Evolutionary conservation across 768 basidiomycete species (phyloP).

Genomic region (Lentinula aciculospora): DNA sequence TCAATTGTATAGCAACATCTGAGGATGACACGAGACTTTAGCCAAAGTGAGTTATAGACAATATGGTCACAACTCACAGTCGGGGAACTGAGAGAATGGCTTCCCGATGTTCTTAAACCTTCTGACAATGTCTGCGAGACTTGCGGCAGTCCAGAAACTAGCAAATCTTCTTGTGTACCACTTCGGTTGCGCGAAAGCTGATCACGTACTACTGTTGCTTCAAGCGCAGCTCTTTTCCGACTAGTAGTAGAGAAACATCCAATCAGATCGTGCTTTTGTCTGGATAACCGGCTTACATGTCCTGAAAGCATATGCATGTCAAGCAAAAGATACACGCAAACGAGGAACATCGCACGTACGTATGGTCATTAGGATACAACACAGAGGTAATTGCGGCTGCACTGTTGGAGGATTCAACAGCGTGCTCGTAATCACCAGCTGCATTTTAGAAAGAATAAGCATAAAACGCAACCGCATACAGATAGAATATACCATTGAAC

Average conservation of each 20-base stretch:
- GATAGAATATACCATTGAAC: constrained; percentile 67
- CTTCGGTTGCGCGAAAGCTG: constrained; percentile 9
- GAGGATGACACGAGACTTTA: constrained; percentile 5
- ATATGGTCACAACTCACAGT: constrained; percentile 46
- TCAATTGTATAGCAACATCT: constrained; percentile 94
- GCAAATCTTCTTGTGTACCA: not conserved
- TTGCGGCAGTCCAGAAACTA: constrained; percentile 86
- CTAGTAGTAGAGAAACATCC: constrained; percentile 26
- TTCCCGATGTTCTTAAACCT: constrained; percentile 89
- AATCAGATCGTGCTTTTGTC: constrained; percentile 2
- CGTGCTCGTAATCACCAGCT: constrained; percentile 92
- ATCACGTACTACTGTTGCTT: constrained; percentile 83
- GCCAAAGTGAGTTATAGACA: not conserved
- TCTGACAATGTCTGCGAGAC: constrained; percentile 83
- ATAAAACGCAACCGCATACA: not conserved
- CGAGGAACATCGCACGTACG: constrained; percentile 28
- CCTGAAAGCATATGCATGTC: constrained; percentile 14
- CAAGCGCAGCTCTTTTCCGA: constrained; percentile 82
- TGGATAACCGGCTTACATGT: constrained; percentile 31
- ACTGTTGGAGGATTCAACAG: constrained; percentile 82
- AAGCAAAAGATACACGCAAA: not conserved
- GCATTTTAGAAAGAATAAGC: not conserved
- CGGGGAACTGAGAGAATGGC: constrained; percentile 74
- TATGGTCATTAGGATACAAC: constrained; percentile 94
- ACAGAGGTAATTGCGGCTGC: constrained; percentile 94